Base-by-base conservation (phyloP, 140 eudicot genomes). In the Flaveria floridana region DNA sequence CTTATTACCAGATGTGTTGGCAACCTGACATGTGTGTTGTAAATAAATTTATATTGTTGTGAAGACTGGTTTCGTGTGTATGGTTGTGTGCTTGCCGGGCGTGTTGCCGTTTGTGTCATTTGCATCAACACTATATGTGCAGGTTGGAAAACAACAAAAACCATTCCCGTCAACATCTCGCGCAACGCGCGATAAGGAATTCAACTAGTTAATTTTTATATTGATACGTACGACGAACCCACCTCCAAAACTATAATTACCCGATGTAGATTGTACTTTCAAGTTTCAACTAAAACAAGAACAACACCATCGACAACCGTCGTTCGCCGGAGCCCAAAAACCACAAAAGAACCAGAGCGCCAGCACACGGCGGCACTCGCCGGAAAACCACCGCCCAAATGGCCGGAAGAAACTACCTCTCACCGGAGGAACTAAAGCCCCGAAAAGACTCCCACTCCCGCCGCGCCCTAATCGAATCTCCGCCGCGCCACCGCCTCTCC, bases 351-450 rank as follows among this genome's bases (percentile, higher is more conserved):
- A 50, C 15, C 56, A 14, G 19, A 50, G 56, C 1, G 19, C 1
- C 56, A 1, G 51, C 68, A 37, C 65, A 71, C 67, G 66, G 76
- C 76, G 53, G 67, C 56, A 37, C 51, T 52, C 37, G 65, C 65
- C 47, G 4, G 21, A n/a, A 37, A 73, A 21, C 10, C 25, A 70
- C 2, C 53, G 34, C 11, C 41, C 18, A 78, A 51, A 88, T 88
- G 95, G 84, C 87, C 82, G 85, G 85, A 18, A 79, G 85, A 76
- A 82, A 77, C 50, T 76, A 80, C 76, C 68, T 74, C 66, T 75
- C 84, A 14, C 30, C 83, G 11, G 76, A 79, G 6, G 25, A 19
- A 7, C 18, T 55, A 74, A 63, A 71, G 15, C 34, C 76, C 28
- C 56, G 77, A 42, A 70, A 58, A 53, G 78, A 30, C 16, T 30